phyloP scores from a whole-genome alignment of 2,329 filamentous ascomycete genomes.

The Epichloe hybrida region DNA sequence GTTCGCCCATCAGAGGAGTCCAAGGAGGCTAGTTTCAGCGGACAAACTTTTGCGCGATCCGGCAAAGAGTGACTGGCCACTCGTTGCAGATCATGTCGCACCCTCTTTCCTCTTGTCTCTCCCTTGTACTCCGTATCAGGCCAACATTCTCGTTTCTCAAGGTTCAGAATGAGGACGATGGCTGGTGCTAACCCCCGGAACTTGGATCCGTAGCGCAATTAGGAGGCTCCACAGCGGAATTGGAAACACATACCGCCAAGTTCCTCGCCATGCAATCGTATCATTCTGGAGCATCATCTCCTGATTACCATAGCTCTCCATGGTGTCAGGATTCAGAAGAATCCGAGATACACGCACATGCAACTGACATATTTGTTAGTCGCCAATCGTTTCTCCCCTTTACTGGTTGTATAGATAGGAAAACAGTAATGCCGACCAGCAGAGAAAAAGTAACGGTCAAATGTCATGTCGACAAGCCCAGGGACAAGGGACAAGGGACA shows the following conservation, averaged over 20 bases:
- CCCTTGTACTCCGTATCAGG: not conserved
- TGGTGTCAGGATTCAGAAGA: not conserved
- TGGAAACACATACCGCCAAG: not conserved
- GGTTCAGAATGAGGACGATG: not conserved
- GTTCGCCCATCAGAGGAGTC: too few relatives aligned
- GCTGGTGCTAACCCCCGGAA: not conserved
- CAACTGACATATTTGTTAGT: too few relatives aligned
- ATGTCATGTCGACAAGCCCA: not conserved
- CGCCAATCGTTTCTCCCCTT: not conserved
- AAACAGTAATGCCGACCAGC: not conserved
- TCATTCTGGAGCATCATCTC: too few relatives aligned
- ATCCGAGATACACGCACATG: not conserved
- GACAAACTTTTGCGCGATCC: not conserved
- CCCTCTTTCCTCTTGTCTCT: conserved; percentile 2
- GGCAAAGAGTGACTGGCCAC: not conserved
- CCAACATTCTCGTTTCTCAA: not conserved
- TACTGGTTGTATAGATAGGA: not conserved
- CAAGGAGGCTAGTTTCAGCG: too few relatives aligned
- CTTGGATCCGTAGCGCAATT: not conserved
- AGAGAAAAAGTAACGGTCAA: not conserved
- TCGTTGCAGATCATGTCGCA: not conserved
- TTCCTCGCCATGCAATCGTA: not conserved
- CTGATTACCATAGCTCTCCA: not conserved
- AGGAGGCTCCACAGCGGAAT: not conserved
- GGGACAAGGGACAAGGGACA: not conserved